A percentile compares a stretch with the other conserved stretches of the same genome.
Conservation (phyloP, 352 stramenopile species). For the Globisporangium nagaii region DNA sequence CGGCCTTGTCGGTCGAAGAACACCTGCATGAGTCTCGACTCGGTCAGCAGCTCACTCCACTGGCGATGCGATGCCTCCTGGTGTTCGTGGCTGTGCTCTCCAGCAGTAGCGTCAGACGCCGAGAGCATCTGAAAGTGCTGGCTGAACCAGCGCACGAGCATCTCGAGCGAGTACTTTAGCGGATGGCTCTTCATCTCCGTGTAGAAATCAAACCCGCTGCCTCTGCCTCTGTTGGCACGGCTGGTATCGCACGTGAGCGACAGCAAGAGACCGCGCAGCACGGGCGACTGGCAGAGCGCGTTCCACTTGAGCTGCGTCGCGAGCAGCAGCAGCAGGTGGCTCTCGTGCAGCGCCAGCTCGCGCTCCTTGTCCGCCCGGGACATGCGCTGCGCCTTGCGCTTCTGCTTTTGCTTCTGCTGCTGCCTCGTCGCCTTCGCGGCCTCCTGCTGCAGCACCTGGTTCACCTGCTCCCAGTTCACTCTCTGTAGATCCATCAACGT, state of each 20-base stretch:
- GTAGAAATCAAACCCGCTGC: slow-evolving; percentile 37
- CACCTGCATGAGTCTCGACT: slow-evolving; percentile 40
- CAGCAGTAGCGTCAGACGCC: neutral
- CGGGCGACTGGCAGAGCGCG: slow-evolving; percentile 24
- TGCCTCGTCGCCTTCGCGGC: slow-evolving; percentile 10
- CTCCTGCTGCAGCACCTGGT: slow-evolving; percentile 36
- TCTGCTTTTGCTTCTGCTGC: slow-evolving; percentile 10
- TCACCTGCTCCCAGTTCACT: slow-evolving; percentile 71
- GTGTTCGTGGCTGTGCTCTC: neutral
- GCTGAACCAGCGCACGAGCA: slow-evolving; percentile 68
- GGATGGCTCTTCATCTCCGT: slow-evolving; percentile 24
- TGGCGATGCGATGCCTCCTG: neutral
- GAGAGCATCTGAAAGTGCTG: slow-evolving; percentile 28
- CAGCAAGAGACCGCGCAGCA: slow-evolving; percentile 52
- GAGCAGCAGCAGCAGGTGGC: slow-evolving; percentile 62
- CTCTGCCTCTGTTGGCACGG: too few species aligned
- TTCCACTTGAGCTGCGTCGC: slow-evolving; percentile 44
- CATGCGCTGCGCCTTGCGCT: slow-evolving; percentile 42
- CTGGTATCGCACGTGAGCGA: slow-evolving; percentile 48
- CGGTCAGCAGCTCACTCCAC: slow-evolving; percentile 25
- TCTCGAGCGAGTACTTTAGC: slow-evolving; percentile 48
- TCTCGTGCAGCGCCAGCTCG: slow-evolving; percentile 59
- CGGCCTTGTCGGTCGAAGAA: slow-evolving; percentile 41
- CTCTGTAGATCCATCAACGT: slow-evolving; percentile 23
- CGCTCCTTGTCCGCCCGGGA: slow-evolving; percentile 57